These are phyloP conservation scores for Dentipellis fragilis DNA, from an alignment of 768 basidiomycete species.

Conservation along the genomic window DNA sequence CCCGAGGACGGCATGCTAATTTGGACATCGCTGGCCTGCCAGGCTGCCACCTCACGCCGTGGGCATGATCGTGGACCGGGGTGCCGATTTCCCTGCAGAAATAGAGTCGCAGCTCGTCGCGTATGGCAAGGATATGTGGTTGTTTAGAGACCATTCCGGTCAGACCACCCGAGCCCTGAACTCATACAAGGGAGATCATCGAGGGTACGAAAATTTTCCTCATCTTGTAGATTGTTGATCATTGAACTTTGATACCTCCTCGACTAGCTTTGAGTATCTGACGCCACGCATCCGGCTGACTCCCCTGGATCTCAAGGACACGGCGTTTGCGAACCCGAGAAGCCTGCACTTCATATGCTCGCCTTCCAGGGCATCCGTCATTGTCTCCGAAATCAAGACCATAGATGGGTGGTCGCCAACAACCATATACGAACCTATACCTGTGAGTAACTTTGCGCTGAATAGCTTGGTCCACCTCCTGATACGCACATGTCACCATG, in stretches of 20 bases:
- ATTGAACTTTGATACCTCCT: neutral
- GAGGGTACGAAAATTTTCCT: conserved; percentile 39
- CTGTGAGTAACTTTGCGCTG: conserved; percentile 35
- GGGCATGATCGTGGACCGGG: conserved; percentile 81
- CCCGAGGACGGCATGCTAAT: neutral
- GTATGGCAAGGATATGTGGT: conserved; percentile 73
- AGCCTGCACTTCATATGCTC: conserved; percentile 82
- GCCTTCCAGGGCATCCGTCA: conserved; percentile 54
- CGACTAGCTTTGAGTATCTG: conserved; percentile 63
- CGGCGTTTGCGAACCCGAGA: conserved; percentile 38
- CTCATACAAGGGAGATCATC: conserved; percentile 59
- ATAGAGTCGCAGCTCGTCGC: conserved; percentile 44
- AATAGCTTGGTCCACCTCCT: neutral
- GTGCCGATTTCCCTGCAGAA: conserved; percentile 58
- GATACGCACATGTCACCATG: conserved; percentile 4
- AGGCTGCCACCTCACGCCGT: conserved; percentile 59
- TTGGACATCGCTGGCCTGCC: neutral
- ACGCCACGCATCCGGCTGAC: conserved; percentile 62
- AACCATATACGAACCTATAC: conserved; percentile 80
- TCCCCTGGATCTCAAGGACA: conserved; percentile 54
- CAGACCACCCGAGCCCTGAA: conserved; percentile 70
- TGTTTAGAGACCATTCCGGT: conserved; percentile 51
- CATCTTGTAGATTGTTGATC: neutral
- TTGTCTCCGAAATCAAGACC: conserved; percentile 52
- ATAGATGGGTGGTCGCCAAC: conserved; percentile 52